phyloP scores from a whole-genome alignment of 2,329 filamentous ascomycete species.

The Ophiostoma montium region DNA sequence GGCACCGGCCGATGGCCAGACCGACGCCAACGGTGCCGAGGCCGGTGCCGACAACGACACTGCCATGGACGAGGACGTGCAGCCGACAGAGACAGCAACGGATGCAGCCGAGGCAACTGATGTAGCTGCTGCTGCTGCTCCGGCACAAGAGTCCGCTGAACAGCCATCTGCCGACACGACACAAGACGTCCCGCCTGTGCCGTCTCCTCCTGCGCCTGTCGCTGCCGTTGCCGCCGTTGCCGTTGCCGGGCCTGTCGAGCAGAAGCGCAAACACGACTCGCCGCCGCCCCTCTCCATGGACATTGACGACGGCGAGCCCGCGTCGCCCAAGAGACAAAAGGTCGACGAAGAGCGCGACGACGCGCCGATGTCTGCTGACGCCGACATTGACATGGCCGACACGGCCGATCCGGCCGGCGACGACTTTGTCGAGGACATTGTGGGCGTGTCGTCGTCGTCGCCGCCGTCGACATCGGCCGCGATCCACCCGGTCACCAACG shows the following conservation, averaged over 20 bases:
- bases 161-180: background rate
- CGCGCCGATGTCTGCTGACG: background rate
- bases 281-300: constrained; percentile 29
- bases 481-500: constrained; percentile 56
- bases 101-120: background rate
- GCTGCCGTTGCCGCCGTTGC: background rate
- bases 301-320: constrained; percentile 2
- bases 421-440: background rate
- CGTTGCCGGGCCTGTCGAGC: constrained; percentile 15
- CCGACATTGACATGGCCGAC: constrained; percentile 2
- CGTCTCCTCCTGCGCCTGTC: no score
- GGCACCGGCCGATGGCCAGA: background rate
- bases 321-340: background rate
- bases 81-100: background rate
- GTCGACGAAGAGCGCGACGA: background rate
- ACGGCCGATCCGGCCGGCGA: constrained; percentile 9
- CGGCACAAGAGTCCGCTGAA: no score
- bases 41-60: constrained; percentile 1
- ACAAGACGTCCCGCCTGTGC: background rate
- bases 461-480: constrained; percentile 34
- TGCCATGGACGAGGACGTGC: background rate
- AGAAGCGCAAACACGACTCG: constrained; percentile 54
- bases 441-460: constrained; percentile 18
- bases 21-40: background rate
- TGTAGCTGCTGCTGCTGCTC: constrained; percentile 3